Evolutionary conservation across 1,284 basidiomycete genomes (phyloP), one percentile per base, ranked within the genome.

Genomic region (Boletus nobilissimus): DNA sequence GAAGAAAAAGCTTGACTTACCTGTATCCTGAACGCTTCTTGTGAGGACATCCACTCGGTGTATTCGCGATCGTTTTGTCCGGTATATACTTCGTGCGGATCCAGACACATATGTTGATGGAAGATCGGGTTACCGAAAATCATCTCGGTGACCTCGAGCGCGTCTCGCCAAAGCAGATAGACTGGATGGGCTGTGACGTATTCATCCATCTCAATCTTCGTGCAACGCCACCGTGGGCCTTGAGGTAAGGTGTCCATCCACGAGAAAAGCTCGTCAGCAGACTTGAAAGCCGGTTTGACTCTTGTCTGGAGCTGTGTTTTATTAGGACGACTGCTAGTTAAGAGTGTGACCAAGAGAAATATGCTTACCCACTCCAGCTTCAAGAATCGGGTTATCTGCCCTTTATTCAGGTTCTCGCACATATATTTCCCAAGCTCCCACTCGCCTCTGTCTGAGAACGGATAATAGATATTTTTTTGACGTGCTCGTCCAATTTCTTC

Each of bases 221-320:
- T 63, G 7, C 71, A 76, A 34, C 24, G 51, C 75, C 66, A 76
- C 8, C 18, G 26, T 46, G 60, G 75, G 13, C 57, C 67, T 63
- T 65, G 60, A n/a, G 71, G 75, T 24, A 76, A n/a, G 4, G 39
- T 8, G 5, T 76, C 60, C 57, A 76, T 73, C 71, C 66, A 73
- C 11, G 66, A 63, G 6, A 72, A 68, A 29, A 76, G 65, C 5
- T 57, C 22, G 7, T 72, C 70, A 19, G 16, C 57, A 3, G 57
- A 57, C 24, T 62, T 48, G 32, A 77, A 76, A 29, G 70, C 36
- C n/a, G 43, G 69, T 29, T 39, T 51, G 24, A 13, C 5, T 22
- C 32, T 3, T 54, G 3, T 54, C 51, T 57, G 36, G 57, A 57
- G 39, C 51, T 57, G 26, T 18, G 18, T 39, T 40, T 16, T 7